These are phyloP conservation scores for Calonectria leucothoes DNA, from an alignment of 2,329 filamentous ascomycete species.

Conservation along the genomic window DNA sequence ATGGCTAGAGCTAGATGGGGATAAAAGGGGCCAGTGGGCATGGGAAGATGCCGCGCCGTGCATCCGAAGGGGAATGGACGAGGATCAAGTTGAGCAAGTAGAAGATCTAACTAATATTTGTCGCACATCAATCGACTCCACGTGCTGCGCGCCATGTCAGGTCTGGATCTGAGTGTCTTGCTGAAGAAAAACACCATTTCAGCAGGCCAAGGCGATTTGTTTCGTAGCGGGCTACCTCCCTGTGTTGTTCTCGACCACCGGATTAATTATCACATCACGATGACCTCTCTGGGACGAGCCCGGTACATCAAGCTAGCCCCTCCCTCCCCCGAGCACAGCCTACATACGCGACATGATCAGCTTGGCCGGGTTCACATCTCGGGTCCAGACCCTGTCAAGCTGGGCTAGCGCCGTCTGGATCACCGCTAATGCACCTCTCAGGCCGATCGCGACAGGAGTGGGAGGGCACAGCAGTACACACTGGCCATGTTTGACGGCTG, in stretches of 20 bases:
- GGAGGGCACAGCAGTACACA: too few relatives aligned
- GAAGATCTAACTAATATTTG: background rate
- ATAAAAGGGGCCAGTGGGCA: background rate
- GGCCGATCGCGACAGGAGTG: conserved; percentile 32
- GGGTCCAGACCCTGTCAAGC: conserved; percentile 40
- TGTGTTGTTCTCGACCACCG: background rate
- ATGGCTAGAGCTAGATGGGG: background rate
- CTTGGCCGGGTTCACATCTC: conserved; percentile 33
- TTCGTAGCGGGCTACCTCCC: background rate
- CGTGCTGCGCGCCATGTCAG: background rate
- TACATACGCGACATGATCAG: conserved; percentile 37
- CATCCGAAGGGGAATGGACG: background rate
- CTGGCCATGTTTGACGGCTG: too few relatives aligned
- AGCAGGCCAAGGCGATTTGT: background rate
- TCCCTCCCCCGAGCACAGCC: conserved; percentile 31
- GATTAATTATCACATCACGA: background rate
- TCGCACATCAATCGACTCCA: background rate
- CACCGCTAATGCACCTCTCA: conserved; percentile 41
- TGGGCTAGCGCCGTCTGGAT: conserved; percentile 39
- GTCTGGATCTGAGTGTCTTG: background rate
- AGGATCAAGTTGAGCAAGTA: background rate
- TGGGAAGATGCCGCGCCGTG: background rate
- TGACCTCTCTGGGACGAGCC: background rate
- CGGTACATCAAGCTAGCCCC: background rate
- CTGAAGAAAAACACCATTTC: background rate